Evolutionary conservation across 1,284 basidiomycete genomes (phyloP).

Genomic region (Trametes versicolor): DNA sequence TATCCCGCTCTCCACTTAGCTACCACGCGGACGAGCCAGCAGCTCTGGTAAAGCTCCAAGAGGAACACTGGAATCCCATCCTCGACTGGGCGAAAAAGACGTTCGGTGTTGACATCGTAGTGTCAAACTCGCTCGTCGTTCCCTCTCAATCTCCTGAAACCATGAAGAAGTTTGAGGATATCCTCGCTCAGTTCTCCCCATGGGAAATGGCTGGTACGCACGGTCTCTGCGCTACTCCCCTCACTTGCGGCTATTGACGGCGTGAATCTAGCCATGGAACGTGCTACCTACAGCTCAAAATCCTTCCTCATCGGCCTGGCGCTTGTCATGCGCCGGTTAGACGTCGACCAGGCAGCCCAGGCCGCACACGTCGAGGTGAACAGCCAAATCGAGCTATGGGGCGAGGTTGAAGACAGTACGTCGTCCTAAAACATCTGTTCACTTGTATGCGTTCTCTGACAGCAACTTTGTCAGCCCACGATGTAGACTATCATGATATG

Average conservation of each 20-base stretch:
- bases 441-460: conserved; percentile 1
- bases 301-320: conserved; percentile 92
- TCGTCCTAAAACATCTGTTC: conserved; percentile 19
- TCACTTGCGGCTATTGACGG: not conserved
- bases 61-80: conserved; percentile 92
- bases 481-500: conserved; percentile 96
- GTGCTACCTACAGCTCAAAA: conserved; percentile 91
- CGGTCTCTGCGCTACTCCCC: not conserved
- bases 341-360: conserved; percentile 86
- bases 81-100: conserved; percentile 80
- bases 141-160: conserved; percentile 77
- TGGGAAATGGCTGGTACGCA: conserved; percentile 89
- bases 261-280: conserved; percentile 80
- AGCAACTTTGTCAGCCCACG: conserved; percentile 71
- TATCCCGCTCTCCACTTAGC: conserved; percentile 50
- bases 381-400: conserved; percentile 97
- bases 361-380: conserved; percentile 94
- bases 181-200: conserved; percentile 72
- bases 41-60: conserved; percentile 82
- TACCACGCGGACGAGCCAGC: conserved; percentile 87
- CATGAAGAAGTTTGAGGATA: conserved; percentile 63
- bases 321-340: conserved; percentile 79
- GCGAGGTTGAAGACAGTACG: conserved; percentile 98
- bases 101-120: conserved; percentile 73
- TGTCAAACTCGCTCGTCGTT: conserved; percentile 75